A percentile compares a stretch with the other conserved stretches of the same genome.
Conservation (phyloP, 257 asterid species). For the Jacaranda copaia region DNA sequence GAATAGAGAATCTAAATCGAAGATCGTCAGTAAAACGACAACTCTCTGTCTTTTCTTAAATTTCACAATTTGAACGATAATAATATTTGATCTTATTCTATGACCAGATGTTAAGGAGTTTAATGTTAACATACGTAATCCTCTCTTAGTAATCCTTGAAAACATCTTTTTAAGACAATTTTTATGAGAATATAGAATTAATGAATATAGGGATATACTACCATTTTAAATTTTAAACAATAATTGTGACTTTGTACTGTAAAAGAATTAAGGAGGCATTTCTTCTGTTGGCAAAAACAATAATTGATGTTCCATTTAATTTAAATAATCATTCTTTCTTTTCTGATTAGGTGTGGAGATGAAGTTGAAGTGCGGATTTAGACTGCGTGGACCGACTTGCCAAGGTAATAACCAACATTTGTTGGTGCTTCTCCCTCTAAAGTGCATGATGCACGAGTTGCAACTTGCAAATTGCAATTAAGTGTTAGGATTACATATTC, state of each 20-base stretch:
- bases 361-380: neutral
- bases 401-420: slow-evolving; percentile 25
- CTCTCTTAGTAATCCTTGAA: too few species aligned
- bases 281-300: neutral
- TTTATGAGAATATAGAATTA: too few species aligned
- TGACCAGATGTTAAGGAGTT: too few species aligned
- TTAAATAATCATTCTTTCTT: neutral
- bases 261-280: neutral
- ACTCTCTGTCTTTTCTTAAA: too few species aligned
- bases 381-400: slow-evolving; percentile 17
- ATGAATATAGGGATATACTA: too few species aligned
- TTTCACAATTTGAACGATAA: too few species aligned
- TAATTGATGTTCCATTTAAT: neutral
- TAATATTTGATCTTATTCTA: too few species aligned
- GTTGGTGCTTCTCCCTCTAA: slow-evolving; percentile 32
- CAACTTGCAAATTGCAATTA: slow-evolving; percentile 29
- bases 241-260: neutral
- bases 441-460: slow-evolving; percentile 36
- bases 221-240: too few species aligned
- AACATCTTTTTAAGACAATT: too few species aligned
- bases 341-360: neutral
- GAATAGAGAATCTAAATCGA: too few species aligned
- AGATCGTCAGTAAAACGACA: too few species aligned
- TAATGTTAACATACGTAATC: too few species aligned
- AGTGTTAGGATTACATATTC: slow-evolving; percentile 10